These are phyloP conservation scores for Austropuccinia psidii DNA, from an alignment of 1,284 basidiomycete genomes.

Conservation along the genomic window DNA sequence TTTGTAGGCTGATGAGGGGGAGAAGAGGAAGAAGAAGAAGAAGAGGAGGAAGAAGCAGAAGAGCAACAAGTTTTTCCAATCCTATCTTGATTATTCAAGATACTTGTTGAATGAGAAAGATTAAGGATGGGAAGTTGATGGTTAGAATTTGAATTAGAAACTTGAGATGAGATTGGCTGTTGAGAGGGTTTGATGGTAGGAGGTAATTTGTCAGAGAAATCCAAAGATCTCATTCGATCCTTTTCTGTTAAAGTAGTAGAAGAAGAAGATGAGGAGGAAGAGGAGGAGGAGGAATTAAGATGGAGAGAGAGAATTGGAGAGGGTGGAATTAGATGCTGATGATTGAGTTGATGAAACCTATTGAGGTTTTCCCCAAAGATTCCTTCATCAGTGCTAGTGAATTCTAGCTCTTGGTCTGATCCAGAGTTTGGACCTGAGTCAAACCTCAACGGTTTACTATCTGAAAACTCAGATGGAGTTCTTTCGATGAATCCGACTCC, in stretches of 20 bases:
- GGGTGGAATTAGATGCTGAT: too few species aligned
- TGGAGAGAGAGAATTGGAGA: background rate
- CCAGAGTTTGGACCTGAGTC: background rate
- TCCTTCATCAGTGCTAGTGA: background rate
- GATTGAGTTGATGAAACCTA: background rate
- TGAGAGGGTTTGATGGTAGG: background rate
- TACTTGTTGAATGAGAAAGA: background rate
- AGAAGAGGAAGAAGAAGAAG: background rate
- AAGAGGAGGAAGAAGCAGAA: background rate
- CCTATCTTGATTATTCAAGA: too few species aligned
- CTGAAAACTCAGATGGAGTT: slow-evolving; percentile 1
- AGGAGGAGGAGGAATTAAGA: background rate
- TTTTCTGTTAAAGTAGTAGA: background rate
- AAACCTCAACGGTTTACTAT: background rate
- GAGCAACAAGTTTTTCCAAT: too few species aligned
- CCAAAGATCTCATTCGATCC: slow-evolving; percentile 3
- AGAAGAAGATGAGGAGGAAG: background rate
- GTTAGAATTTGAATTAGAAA: background rate
- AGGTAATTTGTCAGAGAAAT: background rate
- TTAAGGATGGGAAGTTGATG: background rate
- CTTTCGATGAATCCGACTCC: background rate
- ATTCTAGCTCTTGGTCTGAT: background rate
- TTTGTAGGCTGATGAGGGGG: background rate
- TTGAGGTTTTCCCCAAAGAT: background rate
- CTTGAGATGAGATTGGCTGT: background rate